Conservation (phyloP, 345 rosid species). For the Theobroma cacao region DNA sequence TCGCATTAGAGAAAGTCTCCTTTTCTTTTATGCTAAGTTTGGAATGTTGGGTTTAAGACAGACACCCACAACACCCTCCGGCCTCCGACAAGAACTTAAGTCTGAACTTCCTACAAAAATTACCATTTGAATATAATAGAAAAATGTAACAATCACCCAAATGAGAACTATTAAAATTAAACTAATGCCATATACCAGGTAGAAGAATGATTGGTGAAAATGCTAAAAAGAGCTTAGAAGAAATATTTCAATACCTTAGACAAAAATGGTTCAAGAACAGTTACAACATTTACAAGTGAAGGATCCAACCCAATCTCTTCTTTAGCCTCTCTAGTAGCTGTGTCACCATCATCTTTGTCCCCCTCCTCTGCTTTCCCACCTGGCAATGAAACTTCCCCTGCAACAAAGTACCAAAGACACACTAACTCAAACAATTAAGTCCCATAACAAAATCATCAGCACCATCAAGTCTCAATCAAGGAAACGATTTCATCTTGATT, state of each 20-base stretch:
- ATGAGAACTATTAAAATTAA: background rate
- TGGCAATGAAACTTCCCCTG: conserved; percentile 82
- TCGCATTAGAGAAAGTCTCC: background rate
- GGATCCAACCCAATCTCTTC: conserved; percentile 80
- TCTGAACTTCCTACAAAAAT: background rate
- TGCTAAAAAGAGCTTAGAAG: background rate
- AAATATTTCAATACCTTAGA: conserved; percentile 59
- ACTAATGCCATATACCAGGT: background rate
- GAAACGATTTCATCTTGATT: background rate
- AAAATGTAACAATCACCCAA: background rate
- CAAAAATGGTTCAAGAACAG: conserved; percentile 79
- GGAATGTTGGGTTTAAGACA: background rate
- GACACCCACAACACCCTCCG: background rate
- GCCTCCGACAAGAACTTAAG: background rate
- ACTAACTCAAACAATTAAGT: background rate
- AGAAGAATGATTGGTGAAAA: background rate
- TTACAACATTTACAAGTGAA: conserved; percentile 57
- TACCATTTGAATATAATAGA: background rate
- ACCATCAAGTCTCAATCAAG: background rate
- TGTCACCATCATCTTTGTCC: conserved; percentile 63
- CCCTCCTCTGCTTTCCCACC: conserved; percentile 76
- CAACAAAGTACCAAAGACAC: conserved; percentile 14
- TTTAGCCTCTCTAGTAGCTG: conserved; percentile 68
- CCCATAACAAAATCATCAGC: background rate
- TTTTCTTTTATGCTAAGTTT: background rate